Evolutionary conservation across 257 asterid species (phyloP), one percentile per base, ranked within the genome.

Genomic region (Solanum ahanhuiri): DNA sequence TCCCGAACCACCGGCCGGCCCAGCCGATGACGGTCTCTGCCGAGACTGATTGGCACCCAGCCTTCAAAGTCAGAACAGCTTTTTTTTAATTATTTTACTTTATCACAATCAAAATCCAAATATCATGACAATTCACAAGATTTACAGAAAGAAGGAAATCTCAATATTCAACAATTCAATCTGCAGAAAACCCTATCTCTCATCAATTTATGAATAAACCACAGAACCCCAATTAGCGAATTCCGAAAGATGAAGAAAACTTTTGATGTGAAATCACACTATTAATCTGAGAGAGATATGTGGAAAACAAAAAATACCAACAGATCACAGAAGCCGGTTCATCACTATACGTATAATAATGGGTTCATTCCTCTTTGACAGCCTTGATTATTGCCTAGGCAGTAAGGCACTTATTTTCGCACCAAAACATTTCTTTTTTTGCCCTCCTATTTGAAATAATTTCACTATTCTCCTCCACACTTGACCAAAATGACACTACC

Each of bases 1-100:
- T 89, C 90, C 91, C 83, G 91, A 88, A 87, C 96, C 98, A 91
- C 99, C 99, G 89, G 95, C 97, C 95, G 95, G 67, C 77, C 93
- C 83, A 18, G 95, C 87, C 90, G 97, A 93, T 93, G 93, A 94
- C 97, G 95, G 98, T 87, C 91, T 91, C 95, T 90, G 96, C 95
- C 96, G 92, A 3, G 98, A 95, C 95, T 94, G 98, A 92, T 94
- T 92, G 94, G 98, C 98, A 97, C 99, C 99, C 98, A 97, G 98
- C 91, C 99, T 95, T 87, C 96, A 89, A 70, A 69, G 23, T 31
- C 77, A 43, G 20, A 33, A 34, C 18, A 28, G 37, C 8, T 54
- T 54, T 54, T 18, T 54, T 54, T 18, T 54, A 6, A 54, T 48
- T n/a, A 31, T 8, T 14, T 28, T 54, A 37, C 23, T 37, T 3